Evolutionary conservation across 139 green algal genomes (phyloP).

Genomic region (Medakamo hakoo): DNA sequence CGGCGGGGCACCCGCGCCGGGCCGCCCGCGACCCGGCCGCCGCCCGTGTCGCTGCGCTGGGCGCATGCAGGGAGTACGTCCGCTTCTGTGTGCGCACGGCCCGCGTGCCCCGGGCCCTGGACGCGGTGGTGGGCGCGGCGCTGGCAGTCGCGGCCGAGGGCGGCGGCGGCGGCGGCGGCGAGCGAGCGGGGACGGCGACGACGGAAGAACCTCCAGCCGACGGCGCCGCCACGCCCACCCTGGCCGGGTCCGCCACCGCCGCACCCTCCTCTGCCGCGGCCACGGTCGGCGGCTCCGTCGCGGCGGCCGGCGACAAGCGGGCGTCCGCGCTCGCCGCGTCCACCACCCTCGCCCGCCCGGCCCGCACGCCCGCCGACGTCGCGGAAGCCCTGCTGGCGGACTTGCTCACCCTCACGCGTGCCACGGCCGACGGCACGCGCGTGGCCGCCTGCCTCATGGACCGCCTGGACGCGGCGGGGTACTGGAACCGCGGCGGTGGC

Average conservation of each 20-base stretch:
- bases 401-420: conserved; percentile 3
- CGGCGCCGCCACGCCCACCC: not conserved
- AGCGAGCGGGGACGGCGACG: too few relatives aligned
- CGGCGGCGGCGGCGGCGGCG: too few relatives aligned
- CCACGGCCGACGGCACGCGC: conserved; percentile 20
- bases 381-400: not conserved
- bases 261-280: not conserved
- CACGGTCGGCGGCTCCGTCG: too few relatives aligned
- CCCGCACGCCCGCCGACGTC: too few relatives aligned
- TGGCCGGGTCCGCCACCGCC: too few relatives aligned
- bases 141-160: conserved; percentile 2
- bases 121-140: conserved; percentile 12
- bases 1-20: not conserved
- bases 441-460: conserved; percentile 21
- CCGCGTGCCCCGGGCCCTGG: conserved; percentile 18
- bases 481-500: conserved; percentile 12
- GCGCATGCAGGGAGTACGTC: conserved; percentile 20
- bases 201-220: not conserved
- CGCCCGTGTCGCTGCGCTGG: conserved; percentile 6
- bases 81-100: conserved; percentile 14
- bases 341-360: too few relatives aligned
- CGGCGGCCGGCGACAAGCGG: too few relatives aligned
- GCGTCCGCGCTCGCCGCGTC: too few relatives aligned
- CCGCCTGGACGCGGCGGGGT: conserved; percentile 14
- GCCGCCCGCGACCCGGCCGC: not conserved